Evolutionary conservation across 1,284 basidiomycete genomes (phyloP).

Genomic region (Rhodotorula sp.): DNA sequence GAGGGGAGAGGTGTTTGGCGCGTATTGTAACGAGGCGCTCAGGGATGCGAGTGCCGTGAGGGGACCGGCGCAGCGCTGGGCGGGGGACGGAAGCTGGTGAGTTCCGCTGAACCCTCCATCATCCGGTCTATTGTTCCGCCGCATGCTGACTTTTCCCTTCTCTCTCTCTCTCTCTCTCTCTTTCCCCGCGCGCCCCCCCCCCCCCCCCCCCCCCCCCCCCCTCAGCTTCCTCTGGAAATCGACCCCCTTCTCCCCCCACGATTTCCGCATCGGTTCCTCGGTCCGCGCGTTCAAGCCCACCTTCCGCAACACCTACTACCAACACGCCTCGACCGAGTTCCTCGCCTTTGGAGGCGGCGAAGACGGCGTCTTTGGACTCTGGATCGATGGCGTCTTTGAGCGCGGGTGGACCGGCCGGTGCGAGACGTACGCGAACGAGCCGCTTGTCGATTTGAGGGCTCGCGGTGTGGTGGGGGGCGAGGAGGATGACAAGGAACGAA

Average conservation of each 20-base stretch:
- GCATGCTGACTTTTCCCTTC: too few species aligned
- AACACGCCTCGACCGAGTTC: conserved; percentile 65
- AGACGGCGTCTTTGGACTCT: conserved; percentile 82
- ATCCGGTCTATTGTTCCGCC: too few species aligned
- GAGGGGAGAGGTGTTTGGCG: conserved; percentile 68
- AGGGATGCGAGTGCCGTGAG: conserved; percentile 60
- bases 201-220: not conserved
- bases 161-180: too few species aligned
- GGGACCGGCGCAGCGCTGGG: conserved; percentile 65
- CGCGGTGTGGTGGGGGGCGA: not conserved
- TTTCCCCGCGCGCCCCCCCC: too few species aligned
- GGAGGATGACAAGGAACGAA: not conserved
- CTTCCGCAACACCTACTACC: conserved; percentile 84
- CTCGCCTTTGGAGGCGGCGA: conserved; percentile 76
- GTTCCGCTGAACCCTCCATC: conserved; percentile 1
- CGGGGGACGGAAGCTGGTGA: conserved; percentile 38
- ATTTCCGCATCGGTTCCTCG: conserved; percentile 48
- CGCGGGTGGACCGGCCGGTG: conserved; percentile 80
- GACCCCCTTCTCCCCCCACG: conserved; percentile 42
- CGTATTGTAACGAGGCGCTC: conserved; percentile 73
- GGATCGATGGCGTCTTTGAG: conserved; percentile 77
- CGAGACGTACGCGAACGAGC: conserved; percentile 82
- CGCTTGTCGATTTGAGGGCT: conserved; percentile 13
- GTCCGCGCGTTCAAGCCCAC: conserved; percentile 79
- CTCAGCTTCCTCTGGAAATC: conserved; percentile 71